Conservation (phyloP, 192 early-diverging fungal genomes). For the Globomyces pollinis-pini region DNA sequence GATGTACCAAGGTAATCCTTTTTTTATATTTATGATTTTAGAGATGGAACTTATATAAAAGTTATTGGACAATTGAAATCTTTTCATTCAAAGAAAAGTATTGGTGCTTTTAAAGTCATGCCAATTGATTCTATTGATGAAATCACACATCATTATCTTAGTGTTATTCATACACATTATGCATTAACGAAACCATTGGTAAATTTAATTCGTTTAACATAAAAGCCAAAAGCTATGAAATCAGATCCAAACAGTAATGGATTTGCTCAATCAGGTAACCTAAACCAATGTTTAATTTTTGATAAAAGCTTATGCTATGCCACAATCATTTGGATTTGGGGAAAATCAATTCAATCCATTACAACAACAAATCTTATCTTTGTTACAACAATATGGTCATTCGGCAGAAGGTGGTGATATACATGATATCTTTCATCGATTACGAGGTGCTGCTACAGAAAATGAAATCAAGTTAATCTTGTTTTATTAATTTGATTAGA, state of each 20-base stretch:
- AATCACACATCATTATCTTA: constrained; percentile 66
- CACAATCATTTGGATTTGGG: not conserved
- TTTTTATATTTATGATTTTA: no score
- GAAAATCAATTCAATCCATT: constrained; percentile 8
- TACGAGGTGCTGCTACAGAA: constrained; percentile 25
- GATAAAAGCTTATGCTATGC: not conserved
- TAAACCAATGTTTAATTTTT: not conserved
- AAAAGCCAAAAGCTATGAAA: not conserved
- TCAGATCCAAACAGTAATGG: not conserved
- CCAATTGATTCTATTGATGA: constrained; percentile 67
- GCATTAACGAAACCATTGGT: constrained; percentile 28
- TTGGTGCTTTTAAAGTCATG: constrained; percentile 51
- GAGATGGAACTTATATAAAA: constrained; percentile 60
- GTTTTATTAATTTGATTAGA: constrained; percentile 13
- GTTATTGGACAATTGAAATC: constrained; percentile 61
- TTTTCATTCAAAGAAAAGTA: constrained; percentile 47
- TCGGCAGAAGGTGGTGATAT: constrained; percentile 40
- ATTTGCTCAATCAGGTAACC: not conserved
- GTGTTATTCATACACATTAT: constrained; percentile 59
- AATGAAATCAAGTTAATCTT: constrained; percentile 14
- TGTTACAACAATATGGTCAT: constrained; percentile 6
- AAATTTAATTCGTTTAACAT: constrained; percentile 3
- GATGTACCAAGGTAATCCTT: not conserved
- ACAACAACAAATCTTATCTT: constrained; percentile 8
- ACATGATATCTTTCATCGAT: constrained; percentile 25